phyloP scores from a whole-genome alignment of 441 rosid species.

The Gossypium davidsonii region DNA sequence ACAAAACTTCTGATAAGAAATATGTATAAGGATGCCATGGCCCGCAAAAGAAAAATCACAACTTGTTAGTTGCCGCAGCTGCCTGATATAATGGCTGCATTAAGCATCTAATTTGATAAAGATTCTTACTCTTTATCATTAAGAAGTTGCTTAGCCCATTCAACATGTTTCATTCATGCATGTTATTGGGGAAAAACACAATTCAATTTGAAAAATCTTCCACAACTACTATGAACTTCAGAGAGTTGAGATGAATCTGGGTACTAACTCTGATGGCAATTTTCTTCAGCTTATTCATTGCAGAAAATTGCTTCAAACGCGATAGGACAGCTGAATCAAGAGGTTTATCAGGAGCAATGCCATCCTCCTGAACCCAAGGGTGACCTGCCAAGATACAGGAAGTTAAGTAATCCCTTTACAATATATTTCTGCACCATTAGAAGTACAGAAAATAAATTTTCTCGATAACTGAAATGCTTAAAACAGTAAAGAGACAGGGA shows the following conservation, averaged over 20 bases:
- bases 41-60: background rate
- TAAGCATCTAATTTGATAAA: background rate
- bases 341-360: constrained; percentile 83
- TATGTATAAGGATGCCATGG: background rate
- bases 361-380: constrained; percentile 87
- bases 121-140: background rate
- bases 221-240: background rate
- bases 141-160: background rate
- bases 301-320: constrained; percentile 88
- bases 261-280: constrained; percentile 70
- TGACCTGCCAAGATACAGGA: constrained; percentile 51
- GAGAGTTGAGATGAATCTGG: background rate
- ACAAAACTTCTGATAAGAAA: background rate
- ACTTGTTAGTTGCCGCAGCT: background rate
- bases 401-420: background rate
- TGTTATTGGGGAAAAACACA: background rate
- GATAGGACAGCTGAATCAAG: constrained; percentile 85
- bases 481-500: background rate
- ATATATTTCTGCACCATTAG: background rate
- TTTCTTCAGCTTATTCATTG: constrained; percentile 92
- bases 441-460: background rate
- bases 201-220: background rate
- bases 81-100: background rate
- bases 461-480: background rate
- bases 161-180: constrained; percentile 5